A percentile compares a stretch with the other conserved stretches of the same genome.
Conservation (phyloP, 345 rosid species). For the Combretum micranthum region DNA sequence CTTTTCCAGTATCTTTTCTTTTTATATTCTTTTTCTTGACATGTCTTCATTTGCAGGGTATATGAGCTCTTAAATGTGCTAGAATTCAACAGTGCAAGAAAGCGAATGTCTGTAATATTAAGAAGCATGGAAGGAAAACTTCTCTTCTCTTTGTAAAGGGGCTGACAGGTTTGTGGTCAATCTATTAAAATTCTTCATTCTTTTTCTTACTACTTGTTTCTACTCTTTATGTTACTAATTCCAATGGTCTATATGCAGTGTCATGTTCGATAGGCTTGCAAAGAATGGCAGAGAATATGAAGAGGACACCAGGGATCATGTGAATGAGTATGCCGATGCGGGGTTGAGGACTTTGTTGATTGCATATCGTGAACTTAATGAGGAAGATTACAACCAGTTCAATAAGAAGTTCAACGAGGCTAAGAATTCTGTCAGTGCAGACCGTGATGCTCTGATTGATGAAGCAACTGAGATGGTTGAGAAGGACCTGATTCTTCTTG, state of each 20-base stretch:
- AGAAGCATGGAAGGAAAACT: constrained; percentile 65
- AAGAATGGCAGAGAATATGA: constrained; percentile 54
- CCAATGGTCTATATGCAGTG: constrained; percentile 36
- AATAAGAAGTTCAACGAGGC: constrained; percentile 52
- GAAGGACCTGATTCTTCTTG: constrained; percentile 74
- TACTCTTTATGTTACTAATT: constrained; percentile 1
- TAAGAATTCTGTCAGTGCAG: constrained; percentile 62
- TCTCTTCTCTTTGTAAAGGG: constrained; percentile 66
- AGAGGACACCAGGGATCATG: constrained; percentile 64
- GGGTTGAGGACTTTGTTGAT: constrained; percentile 83
- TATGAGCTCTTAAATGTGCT: constrained; percentile 61
- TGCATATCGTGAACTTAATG: constrained; percentile 75
- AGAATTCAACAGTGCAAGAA: constrained; percentile 82
- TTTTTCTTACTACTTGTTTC: constrained; percentile 4
- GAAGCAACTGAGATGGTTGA: constrained; percentile 60
- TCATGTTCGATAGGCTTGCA: constrained; percentile 80
- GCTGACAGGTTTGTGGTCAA: constrained; percentile 74
- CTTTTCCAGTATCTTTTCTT: neutral
- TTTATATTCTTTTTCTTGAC: neutral
- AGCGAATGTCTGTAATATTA: constrained; percentile 92
- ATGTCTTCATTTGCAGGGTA: constrained; percentile 40
- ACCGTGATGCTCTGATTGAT: constrained; percentile 63
- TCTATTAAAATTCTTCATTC: constrained; percentile 1
- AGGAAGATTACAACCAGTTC: constrained; percentile 51
- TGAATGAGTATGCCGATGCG: constrained; percentile 87